These are phyloP conservation scores for Penicillium flavigenum DNA, from an alignment of 495 filamentous ascomycete species.

Conservation along the genomic window DNA sequence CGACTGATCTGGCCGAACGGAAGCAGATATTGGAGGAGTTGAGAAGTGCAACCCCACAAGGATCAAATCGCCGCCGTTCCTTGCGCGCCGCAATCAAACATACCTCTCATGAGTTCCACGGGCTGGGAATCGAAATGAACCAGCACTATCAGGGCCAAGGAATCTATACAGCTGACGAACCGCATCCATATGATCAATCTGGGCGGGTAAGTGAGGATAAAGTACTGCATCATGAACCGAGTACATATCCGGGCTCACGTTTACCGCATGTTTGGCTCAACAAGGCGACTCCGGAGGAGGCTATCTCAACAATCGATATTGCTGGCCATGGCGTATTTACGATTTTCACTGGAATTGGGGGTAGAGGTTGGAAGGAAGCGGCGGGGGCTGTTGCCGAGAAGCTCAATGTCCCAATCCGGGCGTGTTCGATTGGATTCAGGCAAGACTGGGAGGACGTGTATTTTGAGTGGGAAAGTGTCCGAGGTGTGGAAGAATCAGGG, in stretches of 20 bases:
- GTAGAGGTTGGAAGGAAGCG: conserved; percentile 49
- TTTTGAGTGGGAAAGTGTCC: conserved; percentile 46
- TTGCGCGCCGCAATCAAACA: conserved; percentile 34
- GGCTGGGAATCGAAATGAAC: conserved; percentile 52
- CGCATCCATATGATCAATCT: not conserved
- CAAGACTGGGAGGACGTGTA: conserved; percentile 56
- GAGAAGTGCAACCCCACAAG: conserved; percentile 29
- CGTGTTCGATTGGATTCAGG: conserved; percentile 46
- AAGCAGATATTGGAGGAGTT: conserved; percentile 34
- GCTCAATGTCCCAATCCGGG: conserved; percentile 41
- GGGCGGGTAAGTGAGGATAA: conserved; percentile 11
- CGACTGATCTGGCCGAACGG: conserved; percentile 6
- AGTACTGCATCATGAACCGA: conserved; percentile 24
- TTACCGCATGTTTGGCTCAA: conserved; percentile 58
- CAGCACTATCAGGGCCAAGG: conserved; percentile 43
- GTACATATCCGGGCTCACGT: conserved; percentile 52
- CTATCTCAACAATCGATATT: conserved; percentile 52
- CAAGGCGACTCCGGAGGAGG: conserved; percentile 35
- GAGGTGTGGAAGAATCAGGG: conserved; percentile 52
- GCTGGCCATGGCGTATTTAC: conserved; percentile 51
- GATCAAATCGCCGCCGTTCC: conserved; percentile 33
- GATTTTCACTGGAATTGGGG: conserved; percentile 51
- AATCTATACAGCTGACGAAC: conserved; percentile 39
- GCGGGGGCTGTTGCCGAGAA: conserved; percentile 28
- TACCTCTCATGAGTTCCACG: conserved; percentile 49